Evolutionary conservation across 192 early-diverging fungal species (phyloP), one percentile per base, ranked within the genome.

Genomic region (Pilaira anomala): DNA sequence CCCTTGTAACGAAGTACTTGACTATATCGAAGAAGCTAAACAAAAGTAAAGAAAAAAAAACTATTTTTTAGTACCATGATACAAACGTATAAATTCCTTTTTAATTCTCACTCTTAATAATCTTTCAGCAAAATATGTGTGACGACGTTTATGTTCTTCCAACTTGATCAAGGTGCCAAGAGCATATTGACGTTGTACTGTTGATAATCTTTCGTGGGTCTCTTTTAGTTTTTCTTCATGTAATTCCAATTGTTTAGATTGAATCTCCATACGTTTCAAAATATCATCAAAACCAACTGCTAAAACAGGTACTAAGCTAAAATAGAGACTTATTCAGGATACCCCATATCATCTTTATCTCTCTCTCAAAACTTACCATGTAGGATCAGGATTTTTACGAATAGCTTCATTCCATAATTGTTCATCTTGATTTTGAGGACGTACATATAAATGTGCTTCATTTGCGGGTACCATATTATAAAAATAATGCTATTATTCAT

Each of bases 271-370:
- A 12, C 96, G 83, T 77, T 92, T 94, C 49, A 93, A 85, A 13
- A 98, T 71, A 57, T 95, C 95, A 5, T 87, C 91, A 60, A 97
- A 98, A 18, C 95, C 94, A 60, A 88, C 81, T 2, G 93, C 95
- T 6, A 95, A 69, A 11, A 91, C 93, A 9, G 96, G 96, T 1
- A 98, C 95, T 81, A 95, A 84, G 48, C 90, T 91, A 68, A 11
- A 63, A 40, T 53, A 6, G 9, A 44, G n/a, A n/a, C n/a, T n/a
- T 12, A 21, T 52, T 4, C n/a, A 28, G 56, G 3, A 48, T 3
- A 21, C 29, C 54, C 18, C 58, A 29, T 33, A 49, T 11, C 21
- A 16, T 18, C 5, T 24, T 19, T 29, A 12, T 11, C 36, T 48
- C 7, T 45, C 2, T 52, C n/a, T 3, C 42, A 28, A 29, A 14